Base-by-base conservation (phyloP, 306 rosid genomes). In the Hippophae rhamnoides region DNA sequence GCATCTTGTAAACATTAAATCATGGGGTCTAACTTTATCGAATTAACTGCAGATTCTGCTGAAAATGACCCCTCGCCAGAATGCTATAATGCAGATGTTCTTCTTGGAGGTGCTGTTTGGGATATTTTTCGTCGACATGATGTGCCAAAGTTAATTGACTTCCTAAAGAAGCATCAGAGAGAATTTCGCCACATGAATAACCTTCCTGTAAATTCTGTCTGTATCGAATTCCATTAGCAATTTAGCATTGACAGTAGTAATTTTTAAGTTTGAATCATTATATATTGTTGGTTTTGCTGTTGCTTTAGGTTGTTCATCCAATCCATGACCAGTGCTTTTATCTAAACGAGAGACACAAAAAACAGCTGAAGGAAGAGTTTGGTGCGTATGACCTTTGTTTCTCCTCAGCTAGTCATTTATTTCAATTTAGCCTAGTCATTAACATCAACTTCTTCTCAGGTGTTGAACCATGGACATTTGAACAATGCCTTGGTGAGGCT, bases 51-150 rank as follows among this genome's bases (percentile, higher is more conserved):
- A n/a, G 53, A 49, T 8, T 1, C 25, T 13, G 14, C 3, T 49
- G 53, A 49, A 4, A 13, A 49, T 49, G 53, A 49, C 53, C 5
- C 53, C 53, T 49, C 7, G 14, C 53, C 13, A 4, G 38, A 31
- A 31, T 31, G 38, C 38, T 4, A 60, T 66, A 61, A 41, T 69
- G 74, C 69, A 23, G 77, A 72, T 62, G 43, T 69, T 56, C 66
- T 47, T 55, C 54, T 69, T 54, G 89, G 89, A 63, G 72, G 83
- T 54, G 89, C 89, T 47, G 73, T 83, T 25, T 83, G 89, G 89
- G 89, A 83, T 79, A 83, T 83, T 69, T 83, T 83, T 46, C 89
- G 89, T 44, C 74, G 85, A 70, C 71, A 83, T 60, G 89, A 83
- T 67, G 89, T 83, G 47, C 81, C 89, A 13, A 74, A 62, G 75